Evolutionary conservation across 768 basidiomycete genomes (phyloP).

Genomic region (Pisolithus tinctorius): DNA sequence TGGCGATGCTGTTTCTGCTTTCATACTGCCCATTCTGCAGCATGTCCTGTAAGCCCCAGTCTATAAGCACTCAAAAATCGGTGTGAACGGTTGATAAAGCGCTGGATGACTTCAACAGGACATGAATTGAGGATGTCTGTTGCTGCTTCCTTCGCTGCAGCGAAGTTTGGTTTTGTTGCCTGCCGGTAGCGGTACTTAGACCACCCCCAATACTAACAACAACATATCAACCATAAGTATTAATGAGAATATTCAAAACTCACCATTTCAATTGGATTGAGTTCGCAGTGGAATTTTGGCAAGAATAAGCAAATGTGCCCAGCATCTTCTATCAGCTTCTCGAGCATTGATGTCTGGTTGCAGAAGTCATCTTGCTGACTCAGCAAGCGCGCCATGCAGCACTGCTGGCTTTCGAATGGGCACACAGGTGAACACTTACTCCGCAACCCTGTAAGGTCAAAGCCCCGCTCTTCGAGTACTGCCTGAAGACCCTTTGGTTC

Average conservation of each 20-base stretch:
- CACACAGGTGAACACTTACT: conserved; percentile 30
- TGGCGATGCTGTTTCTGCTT: conserved; percentile 16
- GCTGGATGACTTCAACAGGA: not conserved
- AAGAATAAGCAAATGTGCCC: conserved; percentile 12
- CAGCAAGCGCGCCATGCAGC: conserved; percentile 23
- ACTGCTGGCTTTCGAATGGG: conserved; percentile 12
- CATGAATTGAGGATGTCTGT: not conserved
- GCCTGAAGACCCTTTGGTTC: conserved; percentile 7
- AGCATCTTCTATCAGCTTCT: conserved; percentile 11
- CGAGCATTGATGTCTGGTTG: conserved; percentile 18
- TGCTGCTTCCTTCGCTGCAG: not conserved
- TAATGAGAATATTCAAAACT: not conserved
- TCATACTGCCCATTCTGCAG: conserved; percentile 31
- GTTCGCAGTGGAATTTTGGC: conserved; percentile 33
- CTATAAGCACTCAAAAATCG: conserved; percentile 32
- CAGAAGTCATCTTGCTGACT: conserved; percentile 24
- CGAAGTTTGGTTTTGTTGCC: not conserved
- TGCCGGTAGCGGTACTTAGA: not conserved
- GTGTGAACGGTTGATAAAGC: conserved; percentile 15
- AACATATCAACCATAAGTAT: too few relatives aligned
- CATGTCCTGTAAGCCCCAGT: conserved; percentile 28
- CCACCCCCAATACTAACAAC: not conserved
- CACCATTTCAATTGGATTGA: conserved; percentile 22
- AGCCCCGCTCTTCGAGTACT: conserved; percentile 30
- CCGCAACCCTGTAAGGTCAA: conserved; percentile 24